phyloP scores from a whole-genome alignment of 371 early-diverging fungal genomes.

The Mortierella sp. region DNA sequence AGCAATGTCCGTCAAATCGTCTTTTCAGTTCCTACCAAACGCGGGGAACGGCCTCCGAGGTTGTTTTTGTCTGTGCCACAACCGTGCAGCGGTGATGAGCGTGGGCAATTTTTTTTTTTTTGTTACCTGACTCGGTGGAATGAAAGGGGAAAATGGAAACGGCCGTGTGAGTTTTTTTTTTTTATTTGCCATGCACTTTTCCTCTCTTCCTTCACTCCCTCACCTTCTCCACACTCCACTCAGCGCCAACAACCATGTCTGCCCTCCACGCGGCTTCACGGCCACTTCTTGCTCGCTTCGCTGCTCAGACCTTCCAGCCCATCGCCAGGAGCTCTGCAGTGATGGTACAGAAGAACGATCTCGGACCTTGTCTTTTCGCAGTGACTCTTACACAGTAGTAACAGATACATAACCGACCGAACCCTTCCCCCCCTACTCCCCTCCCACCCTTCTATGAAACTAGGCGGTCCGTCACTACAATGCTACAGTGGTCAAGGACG shows the following conservation, averaged over 20 bases:
- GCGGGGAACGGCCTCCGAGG: not conserved
- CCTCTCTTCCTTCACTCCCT: constrained; percentile 4
- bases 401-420: no score
- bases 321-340: constrained; percentile 20
- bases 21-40: not conserved
- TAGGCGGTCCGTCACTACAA: constrained; percentile 35
- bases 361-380: not conserved
- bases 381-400: no score
- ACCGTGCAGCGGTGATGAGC: not conserved
- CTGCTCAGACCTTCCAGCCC: constrained; percentile 15
- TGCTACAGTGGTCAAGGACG: constrained; percentile 47
- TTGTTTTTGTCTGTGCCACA: not conserved
- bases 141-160: not conserved
- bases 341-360: constrained; percentile 24
- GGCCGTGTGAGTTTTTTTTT: not conserved
- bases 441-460: not conserved
- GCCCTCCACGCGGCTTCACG: constrained; percentile 31
- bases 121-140: constrained; percentile 50
- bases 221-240: not conserved
- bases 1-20: no score
- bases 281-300: constrained; percentile 22
- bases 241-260: constrained; percentile 19
- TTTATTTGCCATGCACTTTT: not conserved
- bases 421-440: not conserved
- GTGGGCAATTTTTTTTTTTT: constrained; percentile 32